A percentile compares a stretch with the other conserved stretches of the same genome.
phyloP scores from a whole-genome alignment of 1,284 basidiomycete genomes.

The Schizophyllum commune region DNA sequence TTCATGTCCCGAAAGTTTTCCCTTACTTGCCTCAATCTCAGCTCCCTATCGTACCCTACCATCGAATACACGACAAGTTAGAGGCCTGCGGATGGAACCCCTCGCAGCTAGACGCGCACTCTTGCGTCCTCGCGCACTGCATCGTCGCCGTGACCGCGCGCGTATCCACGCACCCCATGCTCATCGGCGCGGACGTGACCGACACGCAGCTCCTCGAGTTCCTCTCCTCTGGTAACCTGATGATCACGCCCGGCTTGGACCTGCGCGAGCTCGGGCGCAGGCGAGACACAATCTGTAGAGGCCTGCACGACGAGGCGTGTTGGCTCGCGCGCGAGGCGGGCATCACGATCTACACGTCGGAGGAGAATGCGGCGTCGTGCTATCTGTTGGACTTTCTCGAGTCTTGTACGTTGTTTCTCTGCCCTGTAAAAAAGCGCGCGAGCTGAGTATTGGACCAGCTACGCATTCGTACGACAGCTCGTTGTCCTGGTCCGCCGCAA shows the following conservation, averaged over 20 bases:
- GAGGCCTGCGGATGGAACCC: not conserved
- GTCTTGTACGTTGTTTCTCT: not conserved
- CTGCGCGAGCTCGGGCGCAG: not conserved
- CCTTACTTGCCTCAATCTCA: not conserved
- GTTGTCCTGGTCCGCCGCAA: not conserved
- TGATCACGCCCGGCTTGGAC: not conserved
- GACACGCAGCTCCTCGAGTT: not conserved
- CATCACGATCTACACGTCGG: not conserved
- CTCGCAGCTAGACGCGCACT: not conserved
- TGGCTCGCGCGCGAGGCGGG: not conserved
- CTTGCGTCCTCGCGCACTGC: not conserved
- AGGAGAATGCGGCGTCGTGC: not conserved
- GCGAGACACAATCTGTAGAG: not conserved
- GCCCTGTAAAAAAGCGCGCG: no score
- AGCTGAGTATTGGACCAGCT: not conserved
- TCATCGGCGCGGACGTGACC: not conserved
- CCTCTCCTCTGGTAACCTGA: not conserved
- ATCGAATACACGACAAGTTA: not conserved
- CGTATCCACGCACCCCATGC: not conserved
- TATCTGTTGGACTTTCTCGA: not conserved
- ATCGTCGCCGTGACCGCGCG: not conserved
- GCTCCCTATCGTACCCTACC: not conserved
- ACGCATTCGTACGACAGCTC: not conserved
- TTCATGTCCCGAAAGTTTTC: no score
- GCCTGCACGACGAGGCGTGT: not conserved